Evolutionary conservation across 2,329 filamentous ascomycete species (phyloP), one percentile per base, ranked within the genome.

Genomic region (Fusarium sp.): DNA sequence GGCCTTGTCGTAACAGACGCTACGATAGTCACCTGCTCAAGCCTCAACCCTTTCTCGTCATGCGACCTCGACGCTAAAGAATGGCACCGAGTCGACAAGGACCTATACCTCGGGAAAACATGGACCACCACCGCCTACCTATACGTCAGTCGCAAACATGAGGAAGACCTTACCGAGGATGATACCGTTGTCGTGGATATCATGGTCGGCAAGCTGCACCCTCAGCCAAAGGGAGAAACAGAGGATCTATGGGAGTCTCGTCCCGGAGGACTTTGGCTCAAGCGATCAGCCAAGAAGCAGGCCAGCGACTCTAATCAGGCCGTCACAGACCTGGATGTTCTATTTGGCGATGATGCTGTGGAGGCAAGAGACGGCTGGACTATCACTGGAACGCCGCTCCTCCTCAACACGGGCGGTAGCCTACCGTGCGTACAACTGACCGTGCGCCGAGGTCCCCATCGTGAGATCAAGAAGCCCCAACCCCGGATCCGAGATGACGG

Each of bases 331-430:
- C 84, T 97, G 6, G 94, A 97, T 76, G 88, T 97, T 5, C 84
- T 97, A 6, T 97, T 96, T 75, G 94, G 94, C 18, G 89, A 94
- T 18, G 94, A 97, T 77, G 95, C 94, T 9, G 92, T 94, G 31
- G 96, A 99, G 77, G 94, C 93, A 5, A 89, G 96, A 62, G 87
- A 90, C 2, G 92, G 92, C 29, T 99, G 96, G 96, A 84, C 89
- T 62, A 85, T 97, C 44, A 89, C 89, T 55, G 90, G 92, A 63
- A 91, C 88, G 7, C 88, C 91, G 9, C 79, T 98, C 61, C 81
- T 95, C 54, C 81, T 97, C 64, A 88, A 92, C 69, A 85, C 85
- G 4, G 83, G 85, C 27, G 82, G 86, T 31, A 85, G 89, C 36
- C 81, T 86, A 9, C 89, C 90, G 23, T 89, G 91, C 69, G 89